Percentiles rank a stretch among this genome's conserved stretches.
phyloP scores from a whole-genome alignment of 2,329 filamentous ascomycete genomes.

The Scedosporium boydii region DNA sequence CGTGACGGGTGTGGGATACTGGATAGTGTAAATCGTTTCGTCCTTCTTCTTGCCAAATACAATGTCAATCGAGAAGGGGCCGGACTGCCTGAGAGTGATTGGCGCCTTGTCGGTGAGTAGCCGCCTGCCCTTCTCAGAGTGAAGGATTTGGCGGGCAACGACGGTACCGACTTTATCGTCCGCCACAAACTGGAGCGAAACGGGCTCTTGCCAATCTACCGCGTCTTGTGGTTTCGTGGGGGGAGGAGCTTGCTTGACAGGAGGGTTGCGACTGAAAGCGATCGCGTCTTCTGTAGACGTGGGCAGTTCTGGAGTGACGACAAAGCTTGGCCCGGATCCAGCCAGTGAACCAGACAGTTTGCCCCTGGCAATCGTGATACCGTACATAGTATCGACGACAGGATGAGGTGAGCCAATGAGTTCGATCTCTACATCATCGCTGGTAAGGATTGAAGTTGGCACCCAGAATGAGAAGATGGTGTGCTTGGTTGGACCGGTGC shows the following conservation, averaged over 20 bases:
- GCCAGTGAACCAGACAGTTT: neutral
- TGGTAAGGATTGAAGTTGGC: neutral
- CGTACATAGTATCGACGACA: neutral
- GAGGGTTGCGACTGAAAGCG: slow-evolving; percentile 8
- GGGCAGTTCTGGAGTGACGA: slow-evolving; percentile 1
- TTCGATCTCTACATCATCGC: slow-evolving; percentile 1
- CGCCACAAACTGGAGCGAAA: slow-evolving; percentile 21
- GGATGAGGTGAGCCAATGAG: slow-evolving; percentile 1
- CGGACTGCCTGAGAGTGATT: slow-evolving; percentile 26
- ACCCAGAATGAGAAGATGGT: slow-evolving; percentile 2
- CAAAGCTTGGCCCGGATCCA: neutral
- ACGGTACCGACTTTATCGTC: slow-evolving; percentile 22
- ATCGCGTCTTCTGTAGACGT: slow-evolving; percentile 14
- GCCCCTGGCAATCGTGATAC: neutral
- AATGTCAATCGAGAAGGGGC: slow-evolving; percentile 30
- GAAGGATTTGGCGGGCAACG: slow-evolving; percentile 29
- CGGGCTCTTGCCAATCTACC: slow-evolving; percentile 13
- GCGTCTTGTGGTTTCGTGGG: slow-evolving; percentile 6
- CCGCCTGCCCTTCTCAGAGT: slow-evolving; percentile 21
- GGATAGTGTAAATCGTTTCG: slow-evolving; percentile 18
- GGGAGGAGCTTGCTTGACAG: neutral
- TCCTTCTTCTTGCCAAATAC: slow-evolving; percentile 23
- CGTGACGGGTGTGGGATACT: slow-evolving; percentile 30
- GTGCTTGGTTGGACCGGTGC: neutral
- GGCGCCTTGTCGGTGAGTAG: slow-evolving; percentile 27